Conservation (phyloP, 257 asterid species). For the Solanum tarijense region DNA sequence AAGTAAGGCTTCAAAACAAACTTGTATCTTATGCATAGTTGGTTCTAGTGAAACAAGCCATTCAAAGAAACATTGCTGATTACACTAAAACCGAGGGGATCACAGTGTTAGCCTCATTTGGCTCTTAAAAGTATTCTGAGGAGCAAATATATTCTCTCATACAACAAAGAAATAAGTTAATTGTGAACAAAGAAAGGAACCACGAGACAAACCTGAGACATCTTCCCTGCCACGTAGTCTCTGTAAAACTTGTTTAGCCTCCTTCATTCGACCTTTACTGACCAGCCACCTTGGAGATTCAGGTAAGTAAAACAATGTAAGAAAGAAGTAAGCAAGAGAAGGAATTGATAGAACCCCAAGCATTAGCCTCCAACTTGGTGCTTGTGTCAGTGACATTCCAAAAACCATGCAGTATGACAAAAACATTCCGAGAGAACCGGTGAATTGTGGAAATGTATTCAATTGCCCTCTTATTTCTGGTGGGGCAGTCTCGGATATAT, state of each 20-base stretch:
- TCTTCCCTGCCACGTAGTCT: conserved; percentile 77
- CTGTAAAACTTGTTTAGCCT: conserved; percentile 71
- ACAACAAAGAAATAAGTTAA: not conserved
- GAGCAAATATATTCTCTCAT: not conserved
- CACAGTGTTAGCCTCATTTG: not conserved
- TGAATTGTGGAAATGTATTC: conserved; percentile 89
- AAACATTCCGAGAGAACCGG: conserved; percentile 84
- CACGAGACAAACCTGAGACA: conserved; percentile 55
- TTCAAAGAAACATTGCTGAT: not conserved
- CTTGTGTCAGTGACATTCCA: conserved; percentile 59
- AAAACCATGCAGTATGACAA: conserved; percentile 90
- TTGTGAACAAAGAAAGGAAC: not conserved
- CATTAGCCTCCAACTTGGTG: conserved; percentile 95
- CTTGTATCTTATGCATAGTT: not conserved
- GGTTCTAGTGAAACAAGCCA: not conserved
- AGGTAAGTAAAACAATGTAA: conserved; percentile 63
- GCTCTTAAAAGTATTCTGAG: not conserved
- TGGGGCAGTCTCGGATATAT: conserved; percentile 94
- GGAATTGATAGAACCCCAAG: conserved; percentile 88
- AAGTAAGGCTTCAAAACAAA: not conserved
- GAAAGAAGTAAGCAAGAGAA: conserved; percentile 48
- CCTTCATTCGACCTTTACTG: conserved; percentile 73
- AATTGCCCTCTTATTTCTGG: conserved; percentile 75
- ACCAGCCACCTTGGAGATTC: conserved; percentile 99
- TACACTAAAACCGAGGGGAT: not conserved